Evolutionary conservation across 768 basidiomycete genomes (phyloP), one percentile per base, ranked within the genome.

Genomic region (Russula emetica): DNA sequence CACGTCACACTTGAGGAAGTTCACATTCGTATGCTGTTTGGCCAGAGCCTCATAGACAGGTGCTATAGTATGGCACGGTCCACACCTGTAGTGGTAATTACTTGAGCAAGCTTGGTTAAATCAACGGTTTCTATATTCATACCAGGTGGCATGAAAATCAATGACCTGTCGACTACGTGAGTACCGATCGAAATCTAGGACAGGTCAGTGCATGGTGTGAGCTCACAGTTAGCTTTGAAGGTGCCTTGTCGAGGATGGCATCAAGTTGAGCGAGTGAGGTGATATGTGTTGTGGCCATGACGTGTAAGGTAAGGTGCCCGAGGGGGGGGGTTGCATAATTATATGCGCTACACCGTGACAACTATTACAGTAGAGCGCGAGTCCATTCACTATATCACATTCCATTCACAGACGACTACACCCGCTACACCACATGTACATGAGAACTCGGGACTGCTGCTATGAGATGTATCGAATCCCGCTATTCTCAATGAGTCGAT

Each of bases 131-230:
- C 40, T 32, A 34, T 52, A 22, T 38, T 68, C 76, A 67, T 67
- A 90, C 91, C 91, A 93, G 65, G 85, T 82, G 60, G 91, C 91
- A 73, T 92, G 88, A 71, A 93, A 93, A 75, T 93, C 91, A 64
- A 93, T 90, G 63, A 93, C 86, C 89, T 90, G 54, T 26, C 60
- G 34, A 34, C 24, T 47, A 54, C 47, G 49, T 55, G 44, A 66
- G 51, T 40, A 36, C 28, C 38, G 50, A 67, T 55, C 38, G 34
- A 13, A 52, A 59, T 44, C 47, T 51, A 47, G 53, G 28, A 13
- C 2, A 26, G 34, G 44, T 22, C 7, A 47, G 56, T 45, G 34
- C 28, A 60, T 7, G 34, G 11, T 34, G 36, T 52, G 13, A 0
- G 62, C 78, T 70, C 60, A 90, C 90, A 26, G 87, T 81, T 32